These are phyloP conservation scores for Leccinum imitatum DNA, from an alignment of 768 basidiomycete species.

Conservation along the genomic window DNA sequence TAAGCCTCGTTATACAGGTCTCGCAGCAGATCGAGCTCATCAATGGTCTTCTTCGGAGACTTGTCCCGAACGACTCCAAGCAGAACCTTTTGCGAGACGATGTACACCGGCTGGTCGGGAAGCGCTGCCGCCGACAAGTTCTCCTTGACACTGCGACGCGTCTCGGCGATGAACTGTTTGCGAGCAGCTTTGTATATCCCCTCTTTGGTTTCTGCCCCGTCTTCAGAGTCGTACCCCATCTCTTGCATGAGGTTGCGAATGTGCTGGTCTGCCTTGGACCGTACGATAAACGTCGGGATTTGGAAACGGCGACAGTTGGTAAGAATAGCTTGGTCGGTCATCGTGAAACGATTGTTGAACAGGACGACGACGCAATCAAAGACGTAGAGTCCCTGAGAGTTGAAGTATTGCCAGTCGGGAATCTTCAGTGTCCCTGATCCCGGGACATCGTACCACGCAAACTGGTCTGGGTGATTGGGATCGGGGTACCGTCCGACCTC, in stretches of 20 bases:
- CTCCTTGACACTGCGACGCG: conserved; percentile 22
- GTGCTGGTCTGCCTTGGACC: conserved; percentile 38
- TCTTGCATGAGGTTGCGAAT: conserved; percentile 29
- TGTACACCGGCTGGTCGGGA: conserved; percentile 31
- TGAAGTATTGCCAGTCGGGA: conserved; percentile 40
- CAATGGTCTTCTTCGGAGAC: conserved; percentile 23
- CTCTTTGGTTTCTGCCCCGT: conserved; percentile 16
- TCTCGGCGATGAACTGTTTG: conserved; percentile 29
- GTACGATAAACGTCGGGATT: conserved; percentile 37
- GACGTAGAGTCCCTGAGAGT: conserved; percentile 37
- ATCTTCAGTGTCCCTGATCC: conserved; percentile 38
- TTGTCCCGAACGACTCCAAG: conserved; percentile 26
- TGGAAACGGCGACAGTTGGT: conserved; percentile 32
- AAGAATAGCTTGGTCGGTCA: conserved; percentile 37
- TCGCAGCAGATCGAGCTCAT: conserved; percentile 29
- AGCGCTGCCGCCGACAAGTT: conserved; percentile 27
- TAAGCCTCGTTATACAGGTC: conserved; percentile 23
- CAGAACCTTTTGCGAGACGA: conserved; percentile 26
- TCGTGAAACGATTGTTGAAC: conserved; percentile 36
- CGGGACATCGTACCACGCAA: conserved; percentile 40
- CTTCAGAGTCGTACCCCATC: conserved; percentile 28
- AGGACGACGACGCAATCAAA: conserved; percentile 38
- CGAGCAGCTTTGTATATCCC: conserved; percentile 25
- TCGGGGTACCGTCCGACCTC: conserved; percentile 32
- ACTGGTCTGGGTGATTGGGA: conserved; percentile 20